Percentiles rank a stretch among this genome's conserved stretches.
Evolutionary conservation across 2,329 filamentous ascomycete genomes (phyloP).

Genomic region (Fusarium miscanthi): DNA sequence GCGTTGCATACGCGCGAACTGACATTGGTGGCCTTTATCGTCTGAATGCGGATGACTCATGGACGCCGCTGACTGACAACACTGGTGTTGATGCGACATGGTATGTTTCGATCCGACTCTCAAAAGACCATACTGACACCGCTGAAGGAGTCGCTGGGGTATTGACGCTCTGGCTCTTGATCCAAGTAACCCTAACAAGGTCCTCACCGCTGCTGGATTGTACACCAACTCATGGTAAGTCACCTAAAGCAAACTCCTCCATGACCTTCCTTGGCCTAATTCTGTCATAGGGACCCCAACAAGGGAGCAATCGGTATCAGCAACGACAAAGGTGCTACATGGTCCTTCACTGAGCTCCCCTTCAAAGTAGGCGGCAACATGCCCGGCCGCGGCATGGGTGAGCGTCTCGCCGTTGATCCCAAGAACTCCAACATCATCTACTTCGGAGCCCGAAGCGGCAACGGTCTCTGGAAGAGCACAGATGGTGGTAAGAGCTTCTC

Average conservation of each 20-base stretch:
- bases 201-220: constrained; percentile 66
- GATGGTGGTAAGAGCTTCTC: constrained; percentile 65
- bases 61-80: constrained; percentile 29
- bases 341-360: constrained; percentile 59
- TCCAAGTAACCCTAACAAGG: constrained; percentile 60
- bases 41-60: constrained; percentile 35
- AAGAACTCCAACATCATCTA: constrained; percentile 67
- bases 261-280: background rate
- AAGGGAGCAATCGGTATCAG: constrained; percentile 65
- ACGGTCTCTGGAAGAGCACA: constrained; percentile 68
- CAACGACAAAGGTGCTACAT: constrained; percentile 64
- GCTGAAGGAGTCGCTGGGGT: constrained; percentile 64
- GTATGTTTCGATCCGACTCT: background rate
- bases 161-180: constrained; percentile 68
- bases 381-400: constrained; percentile 69
- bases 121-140: accelerated
- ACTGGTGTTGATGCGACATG: constrained; percentile 24
- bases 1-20: constrained; percentile 31
- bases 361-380: constrained; percentile 73
- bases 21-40: constrained; percentile 37
- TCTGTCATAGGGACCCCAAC: constrained; percentile 58
- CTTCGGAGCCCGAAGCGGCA: constrained; percentile 68
- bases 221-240: constrained; percentile 65
- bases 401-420: constrained; percentile 68
- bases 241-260: accelerated